Percentiles rank a stretch among this genome's conserved stretches.
Evolutionary conservation across 352 stramenopile genomes (phyloP).

Genomic region (Phytophthora lateralis): DNA sequence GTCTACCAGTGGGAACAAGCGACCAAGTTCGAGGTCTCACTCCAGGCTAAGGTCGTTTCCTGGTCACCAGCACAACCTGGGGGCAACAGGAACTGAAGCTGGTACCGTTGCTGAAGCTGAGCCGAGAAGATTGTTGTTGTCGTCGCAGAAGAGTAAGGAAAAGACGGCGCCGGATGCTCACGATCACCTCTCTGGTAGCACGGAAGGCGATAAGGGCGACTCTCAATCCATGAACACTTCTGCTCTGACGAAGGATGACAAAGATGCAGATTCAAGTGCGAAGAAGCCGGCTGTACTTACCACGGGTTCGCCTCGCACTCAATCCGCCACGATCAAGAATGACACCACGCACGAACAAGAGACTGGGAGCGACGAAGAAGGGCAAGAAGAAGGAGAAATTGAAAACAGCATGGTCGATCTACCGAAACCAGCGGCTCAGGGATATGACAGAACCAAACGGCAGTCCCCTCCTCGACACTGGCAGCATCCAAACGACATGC

Average conservation of each 20-base stretch:
- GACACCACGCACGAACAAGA: background rate
- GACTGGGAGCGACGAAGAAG: constrained; percentile 16
- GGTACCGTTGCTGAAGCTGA: background rate
- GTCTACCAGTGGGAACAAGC: background rate
- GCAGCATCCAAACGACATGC: constrained; percentile 5
- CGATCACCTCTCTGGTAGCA: background rate
- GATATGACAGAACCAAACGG: background rate
- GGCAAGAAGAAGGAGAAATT: constrained; percentile 31
- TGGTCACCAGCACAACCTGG: background rate
- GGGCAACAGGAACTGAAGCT: background rate
- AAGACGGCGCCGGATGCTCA: background rate
- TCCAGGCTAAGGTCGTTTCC: constrained; percentile 9
- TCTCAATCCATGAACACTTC: background rate
- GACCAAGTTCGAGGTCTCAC: constrained; percentile 11
- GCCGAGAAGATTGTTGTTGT: background rate
- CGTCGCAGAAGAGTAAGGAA: background rate
- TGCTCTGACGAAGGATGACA: background rate
- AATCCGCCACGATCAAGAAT: background rate
- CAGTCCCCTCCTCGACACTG: constrained; percentile 10
- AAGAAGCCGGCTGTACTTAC: background rate
- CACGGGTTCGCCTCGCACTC: background rate
- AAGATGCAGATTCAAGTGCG: background rate
- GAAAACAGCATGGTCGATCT: constrained; percentile 4
- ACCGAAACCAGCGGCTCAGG: background rate
- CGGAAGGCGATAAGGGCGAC: background rate